A percentile compares a stretch with the other conserved stretches of the same genome.
Evolutionary conservation across 371 early-diverging fungal species (phyloP).

Genomic region (Syncephalis plumigaleata): DNA sequence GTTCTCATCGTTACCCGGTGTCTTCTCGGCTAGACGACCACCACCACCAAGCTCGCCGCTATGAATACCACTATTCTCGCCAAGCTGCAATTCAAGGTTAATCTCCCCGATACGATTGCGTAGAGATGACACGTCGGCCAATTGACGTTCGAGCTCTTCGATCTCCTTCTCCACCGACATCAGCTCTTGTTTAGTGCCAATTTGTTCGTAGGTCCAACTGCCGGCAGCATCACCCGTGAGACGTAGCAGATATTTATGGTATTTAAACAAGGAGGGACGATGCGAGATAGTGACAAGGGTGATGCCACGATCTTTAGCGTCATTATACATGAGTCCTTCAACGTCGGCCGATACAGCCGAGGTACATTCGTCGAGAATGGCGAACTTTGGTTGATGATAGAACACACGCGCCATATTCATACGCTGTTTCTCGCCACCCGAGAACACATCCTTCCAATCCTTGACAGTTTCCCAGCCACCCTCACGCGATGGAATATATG

Average conservation of each 20-base stretch:
- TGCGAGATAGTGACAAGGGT: conserved; percentile 75
- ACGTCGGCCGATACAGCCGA: conserved; percentile 76
- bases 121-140: conserved; percentile 51
- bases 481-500: conserved; percentile 57
- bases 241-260: conserved; percentile 58
- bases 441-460: conserved; percentile 84
- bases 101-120: conserved; percentile 47
- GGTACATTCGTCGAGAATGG: conserved; percentile 64
- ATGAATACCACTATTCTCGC: neutral
- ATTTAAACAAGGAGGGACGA: conserved; percentile 74
- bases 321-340: conserved; percentile 76
- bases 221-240: conserved; percentile 58
- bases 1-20: neutral
- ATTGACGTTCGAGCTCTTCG: conserved; percentile 43
- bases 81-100: conserved; percentile 33
- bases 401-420: conserved; percentile 53
- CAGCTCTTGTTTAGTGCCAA: conserved; percentile 56
- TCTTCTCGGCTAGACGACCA: neutral
- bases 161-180: conserved; percentile 74
- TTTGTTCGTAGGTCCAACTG: conserved; percentile 55
- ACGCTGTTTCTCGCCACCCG: conserved; percentile 84
- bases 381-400: conserved; percentile 73
- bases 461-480: conserved; percentile 77
- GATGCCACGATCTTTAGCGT: conserved; percentile 57
- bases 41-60: neutral